A percentile compares a stretch with the other conserved stretches of the same genome.
Evolutionary conservation across 768 basidiomycete genomes (phyloP).

Genomic region (Suillus ampliporus): DNA sequence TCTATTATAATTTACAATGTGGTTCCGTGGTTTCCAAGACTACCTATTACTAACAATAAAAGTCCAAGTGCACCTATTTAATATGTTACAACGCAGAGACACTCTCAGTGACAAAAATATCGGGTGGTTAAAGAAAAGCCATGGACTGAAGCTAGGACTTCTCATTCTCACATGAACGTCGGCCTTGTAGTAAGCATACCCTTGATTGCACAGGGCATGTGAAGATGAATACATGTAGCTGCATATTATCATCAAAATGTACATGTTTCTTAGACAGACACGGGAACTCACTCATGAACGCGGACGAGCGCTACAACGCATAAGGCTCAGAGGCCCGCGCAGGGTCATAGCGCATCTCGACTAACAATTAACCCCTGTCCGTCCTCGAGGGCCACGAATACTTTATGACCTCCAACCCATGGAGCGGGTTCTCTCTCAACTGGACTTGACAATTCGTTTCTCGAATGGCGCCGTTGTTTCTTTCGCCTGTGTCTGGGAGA

Average conservation of each 20-base stretch:
- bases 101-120: not conserved
- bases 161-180: not conserved
- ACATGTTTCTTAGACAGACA: not conserved
- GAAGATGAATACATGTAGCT: not conserved
- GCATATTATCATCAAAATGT: not conserved
- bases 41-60: not conserved
- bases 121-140: too few species aligned
- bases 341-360: slow-evolving; percentile 9
- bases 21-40: not conserved
- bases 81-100: not conserved
- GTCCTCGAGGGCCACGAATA: slow-evolving; percentile 33
- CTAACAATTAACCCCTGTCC: slow-evolving; percentile 26
- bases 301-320: not conserved
- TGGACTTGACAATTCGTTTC: slow-evolving; percentile 7
- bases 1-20: too few species aligned
- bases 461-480: slow-evolving; percentile 9
- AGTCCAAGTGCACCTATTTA: not conserved
- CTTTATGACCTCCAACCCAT: slow-evolving; percentile 35
- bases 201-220: not conserved
- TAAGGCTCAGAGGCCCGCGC: not conserved
- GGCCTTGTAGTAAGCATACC: not conserved
- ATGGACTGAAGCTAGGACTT: not conserved
- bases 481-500: slow-evolving; percentile 3
- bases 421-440: slow-evolving; percentile 24
- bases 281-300: not conserved